phyloP scores from a whole-genome alignment of 2,329 filamentous ascomycete species.

The Graphilbum fragrans region DNA sequence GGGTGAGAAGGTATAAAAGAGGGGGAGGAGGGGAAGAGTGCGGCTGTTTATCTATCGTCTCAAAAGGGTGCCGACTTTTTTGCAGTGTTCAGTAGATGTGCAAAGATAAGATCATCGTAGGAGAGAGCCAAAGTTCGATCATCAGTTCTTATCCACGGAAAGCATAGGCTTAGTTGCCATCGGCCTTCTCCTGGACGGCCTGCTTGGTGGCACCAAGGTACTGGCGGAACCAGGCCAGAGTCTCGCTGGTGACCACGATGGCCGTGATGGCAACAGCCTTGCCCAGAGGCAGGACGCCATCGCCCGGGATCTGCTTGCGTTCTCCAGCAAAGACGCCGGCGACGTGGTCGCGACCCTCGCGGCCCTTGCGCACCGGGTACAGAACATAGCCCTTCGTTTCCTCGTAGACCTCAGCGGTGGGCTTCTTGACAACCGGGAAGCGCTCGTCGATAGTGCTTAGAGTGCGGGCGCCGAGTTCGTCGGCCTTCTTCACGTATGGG shows the following conservation, averaged over 20 bases:
- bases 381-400: slow-evolving; percentile 50
- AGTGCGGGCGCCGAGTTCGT: slow-evolving; percentile 62
- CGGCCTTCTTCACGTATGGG: slow-evolving; percentile 75
- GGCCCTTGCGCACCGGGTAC: slow-evolving; percentile 49
- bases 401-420: slow-evolving; percentile 56
- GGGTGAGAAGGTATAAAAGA: background rate
- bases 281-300: slow-evolving; percentile 52
- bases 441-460: slow-evolving; percentile 56
- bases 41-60: background rate
- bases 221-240: slow-evolving; percentile 46
- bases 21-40: background rate
- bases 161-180: slow-evolving; percentile 11
- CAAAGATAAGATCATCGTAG: no score
- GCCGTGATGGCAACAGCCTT: slow-evolving; percentile 60
- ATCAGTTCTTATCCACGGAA: no score
- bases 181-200: slow-evolving; percentile 37
- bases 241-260: slow-evolving; percentile 54
- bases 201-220: slow-evolving; percentile 50
- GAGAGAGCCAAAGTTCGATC: no score
- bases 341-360: slow-evolving; percentile 51
- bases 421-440: slow-evolving; percentile 65
- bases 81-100: no score
- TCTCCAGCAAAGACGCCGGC: slow-evolving; percentile 43
- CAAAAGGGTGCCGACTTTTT: no score
- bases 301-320: slow-evolving; percentile 50